A percentile compares a stretch with the other conserved stretches of the same genome.
Conservation (phyloP, 164 flowering plant genomes). For the Aristolochia contorta region DNA sequence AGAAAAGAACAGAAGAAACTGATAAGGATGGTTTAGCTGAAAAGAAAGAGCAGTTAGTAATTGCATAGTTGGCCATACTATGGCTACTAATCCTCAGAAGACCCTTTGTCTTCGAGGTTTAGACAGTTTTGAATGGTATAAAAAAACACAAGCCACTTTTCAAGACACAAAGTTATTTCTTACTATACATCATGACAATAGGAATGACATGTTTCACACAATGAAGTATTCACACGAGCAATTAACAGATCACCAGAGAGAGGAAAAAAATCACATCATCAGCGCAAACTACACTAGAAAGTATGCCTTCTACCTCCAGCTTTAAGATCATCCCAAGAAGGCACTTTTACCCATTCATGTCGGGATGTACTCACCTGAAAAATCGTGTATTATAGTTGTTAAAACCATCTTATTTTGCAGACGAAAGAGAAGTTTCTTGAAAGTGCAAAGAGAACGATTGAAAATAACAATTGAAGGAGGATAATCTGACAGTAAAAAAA, state of each 20-base stretch:
- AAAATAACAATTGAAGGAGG: neutral
- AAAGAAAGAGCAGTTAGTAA: too few relatives aligned
- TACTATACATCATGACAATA: too few relatives aligned
- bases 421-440: neutral
- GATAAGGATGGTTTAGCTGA: too few relatives aligned
- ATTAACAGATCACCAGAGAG: conserved; percentile 1
- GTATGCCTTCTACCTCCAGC: conserved; percentile 25
- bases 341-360: conserved; percentile 63
- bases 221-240: neutral
- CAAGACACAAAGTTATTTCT: too few relatives aligned
- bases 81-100: too few relatives aligned
- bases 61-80: too few relatives aligned
- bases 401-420: neutral
- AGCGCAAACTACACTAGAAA: neutral
- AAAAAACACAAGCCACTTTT: too few relatives aligned
- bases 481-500: neutral
- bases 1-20: too few relatives aligned
- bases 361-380: conserved; percentile 51
- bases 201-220: too few relatives aligned
- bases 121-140: too few relatives aligned
- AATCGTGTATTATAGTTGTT: neutral
- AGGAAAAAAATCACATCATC: neutral
- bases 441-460: neutral
- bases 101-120: too few relatives aligned
- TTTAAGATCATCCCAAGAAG: conserved; percentile 56